A percentile compares a stretch with the other conserved stretches of the same genome.
These are phyloP conservation scores for Murraya koenigii DNA, from an alignment of 345 rosid species.

Conservation along the genomic window DNA sequence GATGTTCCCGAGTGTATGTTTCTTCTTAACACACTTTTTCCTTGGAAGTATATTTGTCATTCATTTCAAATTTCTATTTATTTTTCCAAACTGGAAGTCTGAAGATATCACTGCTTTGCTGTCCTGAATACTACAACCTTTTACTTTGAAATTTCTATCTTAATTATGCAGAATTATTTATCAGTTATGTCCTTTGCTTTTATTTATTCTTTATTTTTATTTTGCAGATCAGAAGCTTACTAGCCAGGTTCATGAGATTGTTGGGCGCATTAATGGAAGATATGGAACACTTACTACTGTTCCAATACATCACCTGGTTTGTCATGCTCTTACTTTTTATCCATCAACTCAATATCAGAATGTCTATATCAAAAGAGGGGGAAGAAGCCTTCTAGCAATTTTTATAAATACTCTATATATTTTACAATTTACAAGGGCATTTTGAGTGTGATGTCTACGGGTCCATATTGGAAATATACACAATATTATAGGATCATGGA, in stretches of 20 bases:
- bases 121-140: not conserved
- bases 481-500: not conserved
- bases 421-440: not conserved
- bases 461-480: not conserved
- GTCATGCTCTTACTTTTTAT: slow-evolving; percentile 22
- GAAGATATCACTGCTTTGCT: not conserved
- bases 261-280: slow-evolving; percentile 68
- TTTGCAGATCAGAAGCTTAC: slow-evolving; percentile 56
- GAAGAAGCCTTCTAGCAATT: not conserved
- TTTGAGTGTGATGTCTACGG: not conserved
- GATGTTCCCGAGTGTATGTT: slow-evolving; percentile 52
- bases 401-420: not conserved
- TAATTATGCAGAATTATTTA: not conserved
- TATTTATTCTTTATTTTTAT: not conserved
- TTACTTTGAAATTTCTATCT: not conserved
- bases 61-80: too few species aligned
- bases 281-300: slow-evolving; percentile 57
- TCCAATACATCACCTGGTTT: slow-evolving; percentile 64
- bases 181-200: not conserved
- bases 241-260: slow-evolving; percentile 66
- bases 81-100: not conserved
- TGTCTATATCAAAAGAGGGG: not conserved
- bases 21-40: not conserved
- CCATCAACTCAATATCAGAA: not conserved
- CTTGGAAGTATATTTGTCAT: too few species aligned